Evolutionary conservation across 2,329 filamentous ascomycete species (phyloP), one percentile per base, ranked within the genome.

Genomic region (Colletotrichum paranaense): DNA sequence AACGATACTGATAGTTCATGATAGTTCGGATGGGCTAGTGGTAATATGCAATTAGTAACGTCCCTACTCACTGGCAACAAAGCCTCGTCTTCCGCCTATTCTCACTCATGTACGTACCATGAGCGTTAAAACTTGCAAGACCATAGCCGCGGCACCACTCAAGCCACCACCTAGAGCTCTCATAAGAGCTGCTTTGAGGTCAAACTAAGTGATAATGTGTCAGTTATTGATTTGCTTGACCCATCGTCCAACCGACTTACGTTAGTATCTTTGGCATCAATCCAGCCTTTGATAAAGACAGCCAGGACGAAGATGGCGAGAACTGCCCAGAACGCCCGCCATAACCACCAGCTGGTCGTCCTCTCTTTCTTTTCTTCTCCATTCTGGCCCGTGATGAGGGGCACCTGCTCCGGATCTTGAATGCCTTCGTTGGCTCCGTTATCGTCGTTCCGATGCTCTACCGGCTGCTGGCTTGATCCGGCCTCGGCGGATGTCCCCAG

Each of bases 1-100:
- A 85, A 2, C 86, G 85, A 66, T 87, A 87, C 72, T 87, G 86
- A 57, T 87, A 87, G 77, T 87, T 87, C 86, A 87, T 87, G 14
- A 87, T 85, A 0, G 86, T 87, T 5, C 86, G 82, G 4, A 87
- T 78, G 4, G 86, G 86, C 85, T 87, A 59, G 1, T 1, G 30
- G 12, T 5, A 11, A 6, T 8, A 11, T 3, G 24, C 11, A 16
- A 28, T 60, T 22, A 66, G 49, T 30, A 5, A 9, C 9, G 5
- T 14, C 5, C 12, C 5, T n/a, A 4, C 14, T 9, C 16, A 5
- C 5, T 2, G 6, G 30, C 11, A 12, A 5, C 6, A 6, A 49
- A 49, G 4, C 19, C 1, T 49, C 19, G 42, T 1, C 42, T 49
- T 49, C 19, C 42, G 1, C 26, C 9, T 2, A 24, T 0, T 2